Evolutionary conservation across 345 rosid genomes (phyloP).

Genomic region (Acer yangbiense): DNA sequence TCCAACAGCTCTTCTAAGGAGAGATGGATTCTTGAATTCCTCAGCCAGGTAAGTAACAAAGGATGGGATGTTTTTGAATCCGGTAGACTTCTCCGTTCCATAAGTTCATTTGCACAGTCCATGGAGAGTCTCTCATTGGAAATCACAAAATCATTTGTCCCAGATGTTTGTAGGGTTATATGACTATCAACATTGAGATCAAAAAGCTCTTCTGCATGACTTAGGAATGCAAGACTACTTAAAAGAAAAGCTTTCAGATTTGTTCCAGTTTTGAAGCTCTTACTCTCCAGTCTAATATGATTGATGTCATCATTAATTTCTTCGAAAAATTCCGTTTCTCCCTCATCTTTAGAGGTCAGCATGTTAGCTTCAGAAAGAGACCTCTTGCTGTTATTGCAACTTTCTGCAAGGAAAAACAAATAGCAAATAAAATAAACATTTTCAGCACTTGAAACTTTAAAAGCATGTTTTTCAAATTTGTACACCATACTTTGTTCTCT

Average conservation of each 20-base stretch:
- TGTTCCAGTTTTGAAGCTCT: constrained; percentile 26
- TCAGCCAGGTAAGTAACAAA: constrained; percentile 16
- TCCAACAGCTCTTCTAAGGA: constrained; percentile 56
- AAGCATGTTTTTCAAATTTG: neutral
- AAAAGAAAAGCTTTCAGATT: constrained; percentile 45
- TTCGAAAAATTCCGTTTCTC: constrained; percentile 6
- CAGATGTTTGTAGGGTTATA: constrained; percentile 14
- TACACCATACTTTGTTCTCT: no score
- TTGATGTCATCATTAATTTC: constrained; percentile 18
- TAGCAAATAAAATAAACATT: constrained; percentile 6
- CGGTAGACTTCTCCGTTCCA: constrained; percentile 47
- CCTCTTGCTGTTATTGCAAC: constrained; percentile 33
- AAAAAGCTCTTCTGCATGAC: constrained; percentile 51
- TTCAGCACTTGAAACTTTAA: constrained; percentile 11
- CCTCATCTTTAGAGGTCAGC: constrained; percentile 20
- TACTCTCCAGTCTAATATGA: constrained; percentile 1
- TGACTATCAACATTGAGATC: constrained; percentile 33
- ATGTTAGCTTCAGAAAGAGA: constrained; percentile 23
- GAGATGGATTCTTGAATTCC: constrained; percentile 29
- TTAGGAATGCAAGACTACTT: constrained; percentile 47
- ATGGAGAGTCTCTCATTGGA: constrained; percentile 44
- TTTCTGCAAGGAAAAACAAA: constrained; percentile 32
- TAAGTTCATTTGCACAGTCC: constrained; percentile 70
- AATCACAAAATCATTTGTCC: constrained; percentile 9
- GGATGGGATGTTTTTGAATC: constrained; percentile 36